Evolutionary conservation across 2,329 filamentous ascomycete species (phyloP).

Genomic region (Fusarium algeriense): DNA sequence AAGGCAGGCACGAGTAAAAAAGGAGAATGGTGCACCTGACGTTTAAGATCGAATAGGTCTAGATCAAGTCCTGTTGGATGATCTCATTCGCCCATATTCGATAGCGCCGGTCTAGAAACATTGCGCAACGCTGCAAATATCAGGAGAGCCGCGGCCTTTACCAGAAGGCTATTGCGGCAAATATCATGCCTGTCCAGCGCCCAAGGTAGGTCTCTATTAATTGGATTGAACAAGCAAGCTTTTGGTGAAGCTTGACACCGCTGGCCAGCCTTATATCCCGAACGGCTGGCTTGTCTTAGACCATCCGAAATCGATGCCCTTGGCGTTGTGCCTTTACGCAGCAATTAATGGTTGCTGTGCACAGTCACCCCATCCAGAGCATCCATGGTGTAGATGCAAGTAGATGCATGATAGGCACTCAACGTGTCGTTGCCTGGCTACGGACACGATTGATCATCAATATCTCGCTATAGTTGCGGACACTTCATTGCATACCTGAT

Average conservation of each 20-base stretch:
- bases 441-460: conserved; percentile 8
- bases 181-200: conserved; percentile 6
- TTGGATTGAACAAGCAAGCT: not conserved
- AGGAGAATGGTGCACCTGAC: conserved; percentile 32
- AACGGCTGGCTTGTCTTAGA: not conserved
- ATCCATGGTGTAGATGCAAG: conserved; percentile 4
- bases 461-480: not conserved
- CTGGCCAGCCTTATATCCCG: conserved; percentile 11
- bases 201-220: not conserved
- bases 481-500: not conserved
- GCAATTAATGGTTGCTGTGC: conserved; percentile 21
- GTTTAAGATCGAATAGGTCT: conserved; percentile 34
- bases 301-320: not conserved
- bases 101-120: conserved; percentile 16
- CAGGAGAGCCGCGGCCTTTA: conserved; percentile 13
- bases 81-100: conserved; percentile 26
- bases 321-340: not conserved
- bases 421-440: conserved; percentile 10
- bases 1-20: conserved; percentile 28
- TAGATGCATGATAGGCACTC: conserved; percentile 8
- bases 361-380: conserved; percentile 11
- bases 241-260: conserved; percentile 5
- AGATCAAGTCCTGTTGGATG: conserved; percentile 8
- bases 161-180: conserved; percentile 19
- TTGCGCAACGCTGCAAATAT: conserved; percentile 16